Conservation (phyloP, 495 filamentous ascomycete genomes). For the Penicillium taxi region DNA sequence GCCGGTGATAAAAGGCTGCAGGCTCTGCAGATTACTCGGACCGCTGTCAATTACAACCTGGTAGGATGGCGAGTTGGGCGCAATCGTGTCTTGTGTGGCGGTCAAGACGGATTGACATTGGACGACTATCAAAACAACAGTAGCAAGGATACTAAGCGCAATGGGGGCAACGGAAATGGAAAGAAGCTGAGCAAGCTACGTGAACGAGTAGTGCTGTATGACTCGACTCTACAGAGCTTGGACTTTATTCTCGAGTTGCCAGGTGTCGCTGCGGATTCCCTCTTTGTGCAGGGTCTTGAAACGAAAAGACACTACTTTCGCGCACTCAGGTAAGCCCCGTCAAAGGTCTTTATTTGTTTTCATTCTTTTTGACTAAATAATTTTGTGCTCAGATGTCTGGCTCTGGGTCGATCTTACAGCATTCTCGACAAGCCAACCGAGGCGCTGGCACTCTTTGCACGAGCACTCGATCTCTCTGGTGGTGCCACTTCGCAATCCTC, state of each 20-base stretch:
- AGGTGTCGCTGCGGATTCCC: conserved; percentile 79
- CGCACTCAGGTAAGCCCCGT: conserved; percentile 61
- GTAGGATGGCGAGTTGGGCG: conserved; percentile 92
- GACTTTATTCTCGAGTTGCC: conserved; percentile 85
- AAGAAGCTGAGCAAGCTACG: conserved; percentile 71
- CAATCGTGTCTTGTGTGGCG: conserved; percentile 78
- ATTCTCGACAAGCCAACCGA: conserved; percentile 65
- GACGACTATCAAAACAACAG: conserved; percentile 45
- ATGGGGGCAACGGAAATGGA: conserved; percentile 51
- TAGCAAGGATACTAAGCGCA: conserved; percentile 49
- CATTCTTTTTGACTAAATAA: conserved; percentile 4
- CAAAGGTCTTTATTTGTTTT: neutral
- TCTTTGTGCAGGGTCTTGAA: conserved; percentile 66
- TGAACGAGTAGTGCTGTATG: conserved; percentile 87
- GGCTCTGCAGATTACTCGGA: conserved; percentile 82
- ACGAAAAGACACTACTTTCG: conserved; percentile 77
- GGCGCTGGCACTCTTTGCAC: conserved; percentile 73
- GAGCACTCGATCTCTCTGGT: conserved; percentile 50
- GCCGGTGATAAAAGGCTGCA: conserved; percentile 85
- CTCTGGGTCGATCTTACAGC: conserved; percentile 77
- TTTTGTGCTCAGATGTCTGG: conserved; percentile 54
- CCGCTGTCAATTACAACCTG: conserved; percentile 85
- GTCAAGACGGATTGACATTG: conserved; percentile 62
- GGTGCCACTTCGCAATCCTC: conserved; percentile 28
- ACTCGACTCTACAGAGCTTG: conserved; percentile 79